Evolutionary conservation across 805 yeast species (phyloP).

Genomic region (Candida morakotiae): DNA sequence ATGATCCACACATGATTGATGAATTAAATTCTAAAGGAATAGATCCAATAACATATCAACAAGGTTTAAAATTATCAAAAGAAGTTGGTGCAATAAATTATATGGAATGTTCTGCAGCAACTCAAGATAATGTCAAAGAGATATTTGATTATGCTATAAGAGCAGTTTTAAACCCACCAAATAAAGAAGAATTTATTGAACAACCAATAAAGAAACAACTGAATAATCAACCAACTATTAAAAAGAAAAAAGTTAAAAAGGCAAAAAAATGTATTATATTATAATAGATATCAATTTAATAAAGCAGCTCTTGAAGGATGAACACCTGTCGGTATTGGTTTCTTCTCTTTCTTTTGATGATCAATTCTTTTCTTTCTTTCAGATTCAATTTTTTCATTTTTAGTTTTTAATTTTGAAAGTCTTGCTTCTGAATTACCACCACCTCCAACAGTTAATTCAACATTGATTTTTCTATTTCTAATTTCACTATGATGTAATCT

Average conservation of each 20-base stretch:
- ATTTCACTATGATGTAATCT: conserved; percentile 74
- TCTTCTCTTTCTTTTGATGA: conserved; percentile 24
- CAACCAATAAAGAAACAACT: conserved; percentile 29
- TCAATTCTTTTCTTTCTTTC: conserved; percentile 61
- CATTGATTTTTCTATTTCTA: conserved; percentile 77
- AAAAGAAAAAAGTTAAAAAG: conserved; percentile 26
- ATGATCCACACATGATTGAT: conserved; percentile 70
- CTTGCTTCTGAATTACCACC: conserved; percentile 83
- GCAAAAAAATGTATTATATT: conserved; percentile 39
- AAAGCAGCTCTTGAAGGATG: conserved; percentile 69
- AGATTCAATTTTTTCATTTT: conserved; percentile 69
- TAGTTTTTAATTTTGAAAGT: conserved; percentile 63
- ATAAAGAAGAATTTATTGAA: conserved; percentile 11
- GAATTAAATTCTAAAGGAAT: conserved; percentile 60
- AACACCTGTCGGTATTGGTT: conserved; percentile 16
- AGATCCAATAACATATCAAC: conserved; percentile 57
- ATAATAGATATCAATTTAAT: conserved; percentile 30
- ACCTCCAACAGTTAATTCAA: conserved; percentile 96
- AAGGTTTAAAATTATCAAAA: conserved; percentile 64
- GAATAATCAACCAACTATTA: not conserved
- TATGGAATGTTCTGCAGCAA: conserved; percentile 86
- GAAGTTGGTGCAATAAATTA: conserved; percentile 71
- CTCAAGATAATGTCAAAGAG: conserved; percentile 80
- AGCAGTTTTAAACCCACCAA: conserved; percentile 56
- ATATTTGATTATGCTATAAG: conserved; percentile 81